Evolutionary conservation across 75 land plant species (phyloP), one percentile per base, ranked within the genome.

Genomic region (Selaginella tamariscina): DNA sequence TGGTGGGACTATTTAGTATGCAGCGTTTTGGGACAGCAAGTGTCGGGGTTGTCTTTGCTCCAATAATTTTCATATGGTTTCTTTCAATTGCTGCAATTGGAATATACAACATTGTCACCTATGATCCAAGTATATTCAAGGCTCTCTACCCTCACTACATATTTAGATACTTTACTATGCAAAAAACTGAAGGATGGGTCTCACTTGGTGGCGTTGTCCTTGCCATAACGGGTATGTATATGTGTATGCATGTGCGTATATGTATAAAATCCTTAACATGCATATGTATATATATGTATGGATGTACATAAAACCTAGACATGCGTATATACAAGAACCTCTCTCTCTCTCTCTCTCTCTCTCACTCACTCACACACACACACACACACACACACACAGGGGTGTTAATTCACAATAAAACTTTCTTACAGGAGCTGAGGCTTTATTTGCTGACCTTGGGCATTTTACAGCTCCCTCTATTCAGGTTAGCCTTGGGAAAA

Each of bases 11-110:
- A 0, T 88, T 88, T 69, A 15, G 64, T 56, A 59, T 77, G 23
- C 92, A 88, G 68, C 69, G 77, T 5, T 81, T 77, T 74, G 92
- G 88, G 15, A 88, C 86, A 5, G 82, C 23, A 8, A 59, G 26
- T 9, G 62, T 59, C 21, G 62, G 62, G 23, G 8, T 59, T n/a
- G 23, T 59, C n/a, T 59, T 59, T 59, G 62, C 62, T 26, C 62
- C 62, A 59, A 27, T 26, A 8, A 27, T 59, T 8, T 59, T 59
- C 26, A 23, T 59, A 8, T 67, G 69, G 69, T 67, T 67, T 32
- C 21, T 32, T 31, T 32, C 30, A 32, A 33, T 67, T 67, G 69
- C 22, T 15, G n/a, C 21, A 2, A 32, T 67, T 67, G 69, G 69
- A 1, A 2, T 67, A 2, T 67, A 67, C 59, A 67, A 67, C 59